Base-by-base conservation (phyloP, 2,329 filamentous ascomycete species). In the Sarocladiaceae sp. region DNA sequence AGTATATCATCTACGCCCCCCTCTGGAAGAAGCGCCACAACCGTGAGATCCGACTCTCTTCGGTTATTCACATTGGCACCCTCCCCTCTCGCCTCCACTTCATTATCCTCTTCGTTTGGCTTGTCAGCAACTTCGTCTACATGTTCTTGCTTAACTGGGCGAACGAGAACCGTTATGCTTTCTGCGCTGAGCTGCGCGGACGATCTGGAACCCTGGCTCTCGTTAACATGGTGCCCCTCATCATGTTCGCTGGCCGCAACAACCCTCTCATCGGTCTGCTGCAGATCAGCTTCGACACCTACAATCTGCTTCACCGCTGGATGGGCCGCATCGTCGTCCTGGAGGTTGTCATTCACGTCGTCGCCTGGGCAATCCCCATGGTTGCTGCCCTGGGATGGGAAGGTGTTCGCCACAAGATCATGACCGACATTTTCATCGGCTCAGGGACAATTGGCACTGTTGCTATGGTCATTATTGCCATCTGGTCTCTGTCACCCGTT, bases 281-380 rank as follows among this genome's bases (percentile, higher is more conserved):
- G 46, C 80, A 84, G 55, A 84, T 97, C 61, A 91, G 87, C 62
- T 98, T 96, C 67, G 93, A 97, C 63, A 95, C 90, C 1, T 97
- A 94, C 74, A 97, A 97, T 61, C 80, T 70, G 7, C 55, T 70
- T n/a, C 67, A 70, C 49, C 64, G 87, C 51, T 93, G 87, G 86
- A 76, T 88, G 51, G 88, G 86, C 31, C 78, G 87, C 26, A 79
- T 91, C 35, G 77, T 85, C 41, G 78, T 88, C 23, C 51, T 82
- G 3, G 81, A 91, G 60, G 66, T 74, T 23, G 56, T 88, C 43
- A 69, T 82, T 3, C 88, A 94, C 64, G 83, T 81, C 5, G 57
- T 80, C 24, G 78, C 80, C 32, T 96, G 89, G 86, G 68, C 80
- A 18, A 76, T 86, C 53, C 87, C 89, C 46, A 82, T 82, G 50